Conservation (phyloP, 169 alveolate species). For the Eimeria necatrix region DNA sequence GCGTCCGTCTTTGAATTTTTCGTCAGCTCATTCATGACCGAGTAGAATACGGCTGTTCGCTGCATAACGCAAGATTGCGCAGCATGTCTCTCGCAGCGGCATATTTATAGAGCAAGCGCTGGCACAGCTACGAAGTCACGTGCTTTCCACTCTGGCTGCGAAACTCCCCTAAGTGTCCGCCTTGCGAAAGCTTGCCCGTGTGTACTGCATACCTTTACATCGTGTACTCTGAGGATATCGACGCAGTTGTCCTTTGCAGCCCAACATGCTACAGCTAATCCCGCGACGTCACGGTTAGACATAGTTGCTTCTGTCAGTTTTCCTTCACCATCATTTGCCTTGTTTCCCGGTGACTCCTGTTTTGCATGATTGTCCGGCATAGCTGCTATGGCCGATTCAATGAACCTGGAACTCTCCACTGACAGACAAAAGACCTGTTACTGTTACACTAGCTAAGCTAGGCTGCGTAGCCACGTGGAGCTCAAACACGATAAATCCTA, state of each 20-base stretch:
- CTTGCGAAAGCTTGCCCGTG: too few species aligned
- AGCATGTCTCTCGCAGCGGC: neutral
- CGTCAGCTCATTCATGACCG: neutral
- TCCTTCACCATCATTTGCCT: neutral
- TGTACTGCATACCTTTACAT: neutral
- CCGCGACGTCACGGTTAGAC: constrained; percentile 7
- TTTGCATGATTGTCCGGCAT: neutral
- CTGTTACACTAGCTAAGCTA: neutral
- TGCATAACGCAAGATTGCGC: neutral
- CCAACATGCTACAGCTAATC: constrained; percentile 28
- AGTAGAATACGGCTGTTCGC: neutral
- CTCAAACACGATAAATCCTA: neutral
- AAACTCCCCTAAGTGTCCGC: too few species aligned
- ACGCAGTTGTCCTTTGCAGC: neutral
- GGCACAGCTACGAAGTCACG: neutral
- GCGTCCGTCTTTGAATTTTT: too few species aligned
- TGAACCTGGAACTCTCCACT: neutral
- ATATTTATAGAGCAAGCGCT: neutral
- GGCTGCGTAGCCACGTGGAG: neutral
- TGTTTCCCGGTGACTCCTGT: neutral
- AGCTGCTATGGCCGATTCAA: neutral
- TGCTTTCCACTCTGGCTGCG: neutral
- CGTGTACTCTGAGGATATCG: constrained; percentile 30
- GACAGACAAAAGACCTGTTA: neutral
- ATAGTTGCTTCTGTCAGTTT: neutral